Percentiles rank a stretch among this genome's conserved stretches.
phyloP scores from a whole-genome alignment of 225 moss, liverwort and hornwort species.

The Physcomitrellopsis africana region DNA sequence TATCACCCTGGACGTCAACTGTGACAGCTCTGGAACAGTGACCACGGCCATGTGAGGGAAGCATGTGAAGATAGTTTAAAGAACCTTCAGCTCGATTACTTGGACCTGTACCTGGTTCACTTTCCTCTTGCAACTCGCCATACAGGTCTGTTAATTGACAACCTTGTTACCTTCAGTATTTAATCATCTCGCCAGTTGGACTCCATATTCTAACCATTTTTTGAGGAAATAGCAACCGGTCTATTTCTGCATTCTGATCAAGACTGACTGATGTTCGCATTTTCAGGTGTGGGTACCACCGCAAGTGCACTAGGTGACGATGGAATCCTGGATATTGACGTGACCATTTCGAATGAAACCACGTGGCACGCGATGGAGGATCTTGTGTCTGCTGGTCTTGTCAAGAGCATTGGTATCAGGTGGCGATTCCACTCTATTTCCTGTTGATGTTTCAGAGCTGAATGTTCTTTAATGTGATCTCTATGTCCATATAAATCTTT shows the following conservation, averaged over 20 bases:
- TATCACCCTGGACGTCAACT: not conserved
- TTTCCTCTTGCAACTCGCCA: slow-evolving; percentile 84
- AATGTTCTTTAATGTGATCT: not conserved
- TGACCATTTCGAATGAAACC: slow-evolving; percentile 78
- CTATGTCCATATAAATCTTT: not conserved
- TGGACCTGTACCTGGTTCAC: slow-evolving; percentile 92
- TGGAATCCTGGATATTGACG: slow-evolving; percentile 84
- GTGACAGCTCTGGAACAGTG: slow-evolving; percentile 95
- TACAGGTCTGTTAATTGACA: slow-evolving; percentile 55
- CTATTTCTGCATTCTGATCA: slow-evolving; percentile 22
- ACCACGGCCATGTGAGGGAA: slow-evolving; percentile 86
- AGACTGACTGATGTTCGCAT: slow-evolving; percentile 7
- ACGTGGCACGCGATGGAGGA: slow-evolving; percentile 94
- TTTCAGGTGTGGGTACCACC: slow-evolving; percentile 86
- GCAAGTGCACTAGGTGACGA: slow-evolving; percentile 71
- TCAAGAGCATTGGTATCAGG: slow-evolving; percentile 91
- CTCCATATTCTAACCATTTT: no score
- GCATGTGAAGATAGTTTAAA: slow-evolving; percentile 85
- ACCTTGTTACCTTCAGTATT: not conserved
- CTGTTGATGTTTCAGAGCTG: not conserved
- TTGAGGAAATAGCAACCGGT: not conserved
- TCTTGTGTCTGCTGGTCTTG: slow-evolving; percentile 72
- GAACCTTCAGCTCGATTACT: slow-evolving; percentile 85
- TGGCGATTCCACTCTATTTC: slow-evolving; percentile 25
- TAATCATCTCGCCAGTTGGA: no score